These are phyloP conservation scores for Moricandia arvensis DNA, from an alignment of 345 rosid genomes.

Conservation along the genomic window DNA sequence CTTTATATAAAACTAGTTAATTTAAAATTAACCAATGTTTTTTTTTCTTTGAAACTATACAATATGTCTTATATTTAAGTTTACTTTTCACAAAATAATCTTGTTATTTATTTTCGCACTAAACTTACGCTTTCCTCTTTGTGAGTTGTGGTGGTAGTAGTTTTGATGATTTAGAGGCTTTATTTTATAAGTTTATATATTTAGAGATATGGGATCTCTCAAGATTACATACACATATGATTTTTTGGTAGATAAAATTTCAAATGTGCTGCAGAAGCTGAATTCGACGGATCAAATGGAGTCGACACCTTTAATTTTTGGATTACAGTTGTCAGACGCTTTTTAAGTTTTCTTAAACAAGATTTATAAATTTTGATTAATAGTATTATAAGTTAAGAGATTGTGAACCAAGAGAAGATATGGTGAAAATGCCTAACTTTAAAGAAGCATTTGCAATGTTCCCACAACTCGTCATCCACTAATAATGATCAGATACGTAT, in stretches of 20 bases:
- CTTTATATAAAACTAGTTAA: not conserved
- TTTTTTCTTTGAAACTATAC: not conserved
- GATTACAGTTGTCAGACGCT: not conserved
- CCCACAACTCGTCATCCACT: constrained; percentile 39
- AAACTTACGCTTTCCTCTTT: not conserved
- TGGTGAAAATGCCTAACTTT: constrained; percentile 25
- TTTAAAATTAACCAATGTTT: no score
- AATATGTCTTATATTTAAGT: not conserved
- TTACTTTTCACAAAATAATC: not conserved
- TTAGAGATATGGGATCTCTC: not conserved
- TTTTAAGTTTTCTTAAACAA: not conserved
- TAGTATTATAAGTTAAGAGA: not conserved
- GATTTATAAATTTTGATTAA: not conserved
- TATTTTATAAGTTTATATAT: not conserved
- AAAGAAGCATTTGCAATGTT: constrained; percentile 23
- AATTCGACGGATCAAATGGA: not conserved
- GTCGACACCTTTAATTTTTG: not conserved
- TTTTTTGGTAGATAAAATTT: not conserved
- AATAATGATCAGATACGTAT: constrained; percentile 21
- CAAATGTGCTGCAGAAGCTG: not conserved
- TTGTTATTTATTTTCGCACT: not conserved
- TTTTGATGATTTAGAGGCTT: not conserved
- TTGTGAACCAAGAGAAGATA: constrained; percentile 27
- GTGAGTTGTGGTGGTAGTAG: not conserved
- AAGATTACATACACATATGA: not conserved